Conservation (phyloP, 495 filamentous ascomycete genomes). For the Haplographium delicatum region DNA sequence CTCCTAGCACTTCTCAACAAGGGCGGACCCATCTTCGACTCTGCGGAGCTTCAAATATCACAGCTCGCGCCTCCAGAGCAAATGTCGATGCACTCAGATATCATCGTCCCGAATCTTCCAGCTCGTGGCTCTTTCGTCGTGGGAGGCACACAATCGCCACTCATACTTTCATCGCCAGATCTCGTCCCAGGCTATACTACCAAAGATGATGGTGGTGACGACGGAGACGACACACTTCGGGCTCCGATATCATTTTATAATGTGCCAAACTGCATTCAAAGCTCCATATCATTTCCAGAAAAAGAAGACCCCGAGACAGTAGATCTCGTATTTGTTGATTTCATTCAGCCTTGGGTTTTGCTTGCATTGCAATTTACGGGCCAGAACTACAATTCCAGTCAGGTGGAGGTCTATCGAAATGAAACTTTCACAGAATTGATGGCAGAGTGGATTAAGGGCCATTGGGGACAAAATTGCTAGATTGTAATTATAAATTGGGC, state of each 20-base stretch:
- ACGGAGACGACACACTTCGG: slow-evolving; percentile 91
- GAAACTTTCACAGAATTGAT: slow-evolving; percentile 71
- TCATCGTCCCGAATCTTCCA: slow-evolving; percentile 7
- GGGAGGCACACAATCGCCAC: slow-evolving; percentile 9
- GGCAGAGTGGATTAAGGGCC: slow-evolving; percentile 66
- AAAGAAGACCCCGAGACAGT: slow-evolving; percentile 58
- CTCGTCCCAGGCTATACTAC: slow-evolving; percentile 84
- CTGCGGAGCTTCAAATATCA: slow-evolving; percentile 7
- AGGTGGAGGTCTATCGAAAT: slow-evolving; percentile 62
- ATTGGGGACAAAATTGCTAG: slow-evolving; percentile 62
- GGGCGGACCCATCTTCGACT: slow-evolving; percentile 18
- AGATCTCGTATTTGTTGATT: slow-evolving; percentile 87
- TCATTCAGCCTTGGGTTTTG: slow-evolving; percentile 74
- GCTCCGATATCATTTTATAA: slow-evolving; percentile 63
- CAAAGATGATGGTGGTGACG: slow-evolving; percentile 71
- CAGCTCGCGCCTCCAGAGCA: slow-evolving; percentile 25
- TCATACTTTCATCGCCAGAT: slow-evolving; percentile 23
- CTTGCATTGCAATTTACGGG: slow-evolving; percentile 65
- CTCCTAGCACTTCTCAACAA: slow-evolving; percentile 71
- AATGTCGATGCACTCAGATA: slow-evolving; percentile 10
- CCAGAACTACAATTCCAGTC: slow-evolving; percentile 49
- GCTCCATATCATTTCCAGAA: slow-evolving; percentile 50
- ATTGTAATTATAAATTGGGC: not conserved
- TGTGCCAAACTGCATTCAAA: slow-evolving; percentile 78
- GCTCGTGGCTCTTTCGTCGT: not conserved